Base-by-base conservation (phyloP, 176 grass and related monocot species). In the Hordeum marinum region DNA sequence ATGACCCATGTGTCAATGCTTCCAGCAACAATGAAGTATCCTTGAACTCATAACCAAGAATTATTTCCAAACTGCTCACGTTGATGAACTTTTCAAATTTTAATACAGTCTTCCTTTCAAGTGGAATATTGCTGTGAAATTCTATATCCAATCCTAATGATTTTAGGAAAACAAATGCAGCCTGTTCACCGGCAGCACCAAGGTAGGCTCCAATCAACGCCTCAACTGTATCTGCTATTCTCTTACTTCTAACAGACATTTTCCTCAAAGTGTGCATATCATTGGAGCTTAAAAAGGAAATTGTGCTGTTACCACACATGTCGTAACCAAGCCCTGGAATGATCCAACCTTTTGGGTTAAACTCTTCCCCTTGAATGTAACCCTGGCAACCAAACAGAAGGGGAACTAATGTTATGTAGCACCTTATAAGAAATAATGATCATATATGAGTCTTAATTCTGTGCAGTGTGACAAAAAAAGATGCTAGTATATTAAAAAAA, bases 1-100 rank as follows among this genome's bases (percentile, higher is more conserved):
- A 94, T 5, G 94, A 97, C 10, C 92, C 78, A 63, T 97, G 94
- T 45, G 90, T 97, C 81, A 97, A 75, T 62, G 92, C 92, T 92
- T 97, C 94, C 46, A 92, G 13, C 59, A 97, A 89, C 54, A 97
- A 45, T 68, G 77, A 83, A 37, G 41, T 29, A 62, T 97, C 92
- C 43, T 58, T 48, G 39, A 97, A 97, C 42, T 39, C 45, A 77
- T 97, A 97, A 18, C 61, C 65, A 8, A 94, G 77, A 40, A 91
- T 70, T 23, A 12, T 83, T 79, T 89, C 78, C 57, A 95, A 85
- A 52, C 78, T 71, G 76, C 69, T 74, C 63, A 87, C 32, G 15
- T 97, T 92, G 64, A 97, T 86, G 55, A 90, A 84, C 31, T 82
- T 82, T 69, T 88, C 85, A 12, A 45, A 71, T 2, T 68, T 92